A percentile compares a stretch with the other conserved stretches of the same genome.
These are phyloP conservation scores for Prillingera fragicola DNA, from an alignment of 1,284 basidiomycete genomes.

Conservation along the genomic window DNA sequence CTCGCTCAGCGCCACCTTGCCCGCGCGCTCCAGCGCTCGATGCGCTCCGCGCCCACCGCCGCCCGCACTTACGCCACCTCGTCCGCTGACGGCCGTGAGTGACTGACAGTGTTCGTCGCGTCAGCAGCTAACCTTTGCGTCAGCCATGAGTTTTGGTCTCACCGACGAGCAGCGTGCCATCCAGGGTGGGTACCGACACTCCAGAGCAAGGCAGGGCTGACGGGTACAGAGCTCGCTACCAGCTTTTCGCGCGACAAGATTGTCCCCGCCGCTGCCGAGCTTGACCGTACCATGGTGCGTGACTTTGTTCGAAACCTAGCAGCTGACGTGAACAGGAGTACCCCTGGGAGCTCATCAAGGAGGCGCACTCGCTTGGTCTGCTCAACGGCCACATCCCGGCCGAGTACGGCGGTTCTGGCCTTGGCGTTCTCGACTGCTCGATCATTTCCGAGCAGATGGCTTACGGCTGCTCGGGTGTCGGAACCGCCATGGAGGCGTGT, in stretches of 20 bases:
- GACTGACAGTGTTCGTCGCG: too few species aligned
- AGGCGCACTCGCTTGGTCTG: slow-evolving; percentile 51
- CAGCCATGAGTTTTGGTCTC: slow-evolving; percentile 33
- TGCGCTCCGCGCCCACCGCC: too few species aligned
- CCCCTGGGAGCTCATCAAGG: slow-evolving; percentile 54
- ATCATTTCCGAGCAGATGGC: slow-evolving; percentile 52
- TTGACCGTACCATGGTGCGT: slow-evolving; percentile 49
- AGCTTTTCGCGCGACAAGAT: slow-evolving; percentile 52
- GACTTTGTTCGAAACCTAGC: not conserved
- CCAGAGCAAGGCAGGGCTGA: not conserved
- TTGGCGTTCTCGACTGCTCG: slow-evolving; percentile 52
- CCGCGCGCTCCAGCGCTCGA: too few species aligned
- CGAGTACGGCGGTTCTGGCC: slow-evolving; percentile 54
- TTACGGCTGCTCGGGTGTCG: slow-evolving; percentile 55
- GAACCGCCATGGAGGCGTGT: slow-evolving; percentile 52
- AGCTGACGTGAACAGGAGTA: slow-evolving; percentile 41
- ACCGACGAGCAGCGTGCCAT: slow-evolving; percentile 42
- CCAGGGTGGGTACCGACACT: slow-evolving; percentile 25
- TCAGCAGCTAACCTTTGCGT: too few species aligned
- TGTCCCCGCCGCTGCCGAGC: slow-evolving; percentile 51
- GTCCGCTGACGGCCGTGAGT: too few species aligned
- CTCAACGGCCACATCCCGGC: slow-evolving; percentile 52
- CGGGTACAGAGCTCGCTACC: slow-evolving; percentile 49
- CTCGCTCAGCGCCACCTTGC: too few species aligned
- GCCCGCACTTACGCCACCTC: too few species aligned